These are phyloP conservation scores for Colletotrichum lindemuthianum DNA, from an alignment of 2,329 filamentous ascomycete species.

Conservation along the genomic window DNA sequence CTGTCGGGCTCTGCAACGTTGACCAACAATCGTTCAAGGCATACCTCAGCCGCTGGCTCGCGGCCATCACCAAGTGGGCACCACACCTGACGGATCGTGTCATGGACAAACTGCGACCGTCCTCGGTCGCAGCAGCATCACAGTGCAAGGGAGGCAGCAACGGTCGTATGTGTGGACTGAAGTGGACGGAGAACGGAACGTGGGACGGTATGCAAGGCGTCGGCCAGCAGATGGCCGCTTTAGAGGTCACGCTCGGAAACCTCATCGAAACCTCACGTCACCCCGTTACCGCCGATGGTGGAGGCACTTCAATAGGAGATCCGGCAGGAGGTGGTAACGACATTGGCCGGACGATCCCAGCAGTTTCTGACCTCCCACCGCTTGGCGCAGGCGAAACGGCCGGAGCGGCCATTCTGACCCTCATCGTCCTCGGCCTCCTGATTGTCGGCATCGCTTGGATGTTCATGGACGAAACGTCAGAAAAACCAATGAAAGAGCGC, in stretches of 20 bases:
- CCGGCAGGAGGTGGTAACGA: conserved; percentile 58
- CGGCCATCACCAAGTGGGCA: conserved; percentile 70
- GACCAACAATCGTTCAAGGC: conserved; percentile 74
- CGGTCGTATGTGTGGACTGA: conserved; percentile 67
- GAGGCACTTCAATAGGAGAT: conserved; percentile 66
- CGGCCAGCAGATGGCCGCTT: conserved; percentile 76
- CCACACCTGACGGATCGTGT: conserved; percentile 65
- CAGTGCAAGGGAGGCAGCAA: conserved; percentile 68
- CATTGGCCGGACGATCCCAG: conserved; percentile 49
- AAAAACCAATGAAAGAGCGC: conserved; percentile 46
- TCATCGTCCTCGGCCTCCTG: conserved; percentile 64
- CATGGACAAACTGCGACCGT: conserved; percentile 63
- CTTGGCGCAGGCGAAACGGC: conserved; percentile 66
- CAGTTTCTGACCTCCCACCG: conserved; percentile 46
- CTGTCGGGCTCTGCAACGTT: conserved; percentile 67
- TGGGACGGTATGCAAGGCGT: conserved; percentile 71
- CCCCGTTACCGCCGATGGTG: conserved; percentile 60
- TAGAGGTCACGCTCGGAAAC: conserved; percentile 72
- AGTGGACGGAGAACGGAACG: conserved; percentile 63
- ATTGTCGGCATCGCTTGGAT: conserved; percentile 63
- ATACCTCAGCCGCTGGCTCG: conserved; percentile 70
- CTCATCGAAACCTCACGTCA: conserved; percentile 55
- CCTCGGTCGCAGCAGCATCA: conserved; percentile 65
- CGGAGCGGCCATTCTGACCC: conserved; percentile 74
- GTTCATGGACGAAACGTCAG: conserved; percentile 57